Evolutionary conservation across 2,329 filamentous ascomycete species (phyloP).

Genomic region (Hypoxylon sp.): DNA sequence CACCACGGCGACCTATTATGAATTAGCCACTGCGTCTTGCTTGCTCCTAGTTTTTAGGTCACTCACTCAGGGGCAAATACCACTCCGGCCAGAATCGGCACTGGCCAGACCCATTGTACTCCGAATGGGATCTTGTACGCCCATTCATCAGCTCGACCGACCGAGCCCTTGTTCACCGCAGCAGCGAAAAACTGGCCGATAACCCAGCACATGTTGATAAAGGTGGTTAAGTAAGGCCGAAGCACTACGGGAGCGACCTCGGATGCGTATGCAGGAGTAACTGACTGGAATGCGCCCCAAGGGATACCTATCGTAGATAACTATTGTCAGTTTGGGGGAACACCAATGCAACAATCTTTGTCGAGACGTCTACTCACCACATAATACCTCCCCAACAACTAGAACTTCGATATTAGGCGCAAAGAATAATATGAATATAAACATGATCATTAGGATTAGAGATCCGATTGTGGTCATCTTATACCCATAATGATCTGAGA

Average conservation of each 20-base stretch:
- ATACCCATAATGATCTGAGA: slow-evolving; percentile 66
- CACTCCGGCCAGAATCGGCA: slow-evolving; percentile 62
- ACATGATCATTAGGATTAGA: slow-evolving; percentile 62
- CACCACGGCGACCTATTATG: slow-evolving; percentile 64
- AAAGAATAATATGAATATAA: slow-evolving; percentile 70
- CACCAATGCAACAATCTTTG: background rate
- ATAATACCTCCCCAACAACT: slow-evolving; percentile 65
- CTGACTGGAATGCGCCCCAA: slow-evolving; percentile 67
- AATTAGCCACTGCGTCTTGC: slow-evolving; percentile 1
- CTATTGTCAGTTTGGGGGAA: slow-evolving; percentile 9
- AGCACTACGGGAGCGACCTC: slow-evolving; percentile 66
- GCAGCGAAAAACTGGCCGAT: slow-evolving; percentile 68
- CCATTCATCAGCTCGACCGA: slow-evolving; percentile 60
- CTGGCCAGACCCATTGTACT: slow-evolving; percentile 68
- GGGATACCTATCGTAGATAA: slow-evolving; percentile 60
- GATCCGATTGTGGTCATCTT: slow-evolving; percentile 65
- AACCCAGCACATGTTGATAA: slow-evolving; percentile 71
- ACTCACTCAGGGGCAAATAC: slow-evolving; percentile 64
- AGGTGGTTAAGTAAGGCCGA: slow-evolving; percentile 67
- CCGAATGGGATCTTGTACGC: slow-evolving; percentile 66
- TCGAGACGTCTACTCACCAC: slow-evolving; percentile 46
- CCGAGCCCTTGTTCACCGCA: slow-evolving; percentile 62
- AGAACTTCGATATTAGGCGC: slow-evolving; percentile 63
- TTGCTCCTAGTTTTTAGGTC: background rate
- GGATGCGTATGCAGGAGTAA: slow-evolving; percentile 68